Evolutionary conservation across 1,284 basidiomycete genomes (phyloP).

Genomic region (Sporisorium exsertum): DNA sequence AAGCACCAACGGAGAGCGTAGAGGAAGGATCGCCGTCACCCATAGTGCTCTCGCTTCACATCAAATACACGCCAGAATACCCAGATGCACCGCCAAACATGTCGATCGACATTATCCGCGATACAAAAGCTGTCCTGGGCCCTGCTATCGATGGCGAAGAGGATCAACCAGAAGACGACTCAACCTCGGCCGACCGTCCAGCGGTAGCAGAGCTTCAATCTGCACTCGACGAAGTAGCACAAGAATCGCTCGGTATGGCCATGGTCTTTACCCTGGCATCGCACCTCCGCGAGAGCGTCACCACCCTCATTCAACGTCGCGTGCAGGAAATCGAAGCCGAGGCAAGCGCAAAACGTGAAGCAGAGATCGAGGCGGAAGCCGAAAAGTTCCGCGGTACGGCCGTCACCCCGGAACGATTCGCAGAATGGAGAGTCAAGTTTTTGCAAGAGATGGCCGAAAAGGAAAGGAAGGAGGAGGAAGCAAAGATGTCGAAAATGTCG

Average conservation of each 20-base stretch:
- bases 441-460: conserved; percentile 70
- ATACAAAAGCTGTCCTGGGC: conserved; percentile 48
- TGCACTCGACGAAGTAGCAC: conserved; percentile 77
- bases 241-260: conserved; percentile 93
- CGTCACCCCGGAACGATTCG: conserved; percentile 85
- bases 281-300: conserved; percentile 83
- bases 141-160: conserved; percentile 23
- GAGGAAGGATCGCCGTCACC: conserved; percentile 48
- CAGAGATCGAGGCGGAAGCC: conserved; percentile 84
- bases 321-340: conserved; percentile 74
- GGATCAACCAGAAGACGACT: conserved; percentile 6
- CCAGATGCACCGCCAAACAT: conserved; percentile 83
- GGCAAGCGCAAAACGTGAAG: conserved; percentile 76
- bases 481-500: conserved; percentile 78
- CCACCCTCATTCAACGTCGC: conserved; percentile 72
- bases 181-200: conserved; percentile 9
- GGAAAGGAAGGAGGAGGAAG: conserved; percentile 81
- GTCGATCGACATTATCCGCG: conserved; percentile 76
- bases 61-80: conserved; percentile 79
- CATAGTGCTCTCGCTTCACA: conserved; percentile 82
- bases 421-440: conserved; percentile 82
- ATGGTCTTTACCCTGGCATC: conserved; percentile 96
- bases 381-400: conserved; percentile 88
- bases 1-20: conserved; percentile 46
- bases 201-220: conserved; percentile 47